Evolutionary conservation across 495 filamentous ascomycete species (phyloP).

Genomic region (Astrothelium subdiscretum): DNA sequence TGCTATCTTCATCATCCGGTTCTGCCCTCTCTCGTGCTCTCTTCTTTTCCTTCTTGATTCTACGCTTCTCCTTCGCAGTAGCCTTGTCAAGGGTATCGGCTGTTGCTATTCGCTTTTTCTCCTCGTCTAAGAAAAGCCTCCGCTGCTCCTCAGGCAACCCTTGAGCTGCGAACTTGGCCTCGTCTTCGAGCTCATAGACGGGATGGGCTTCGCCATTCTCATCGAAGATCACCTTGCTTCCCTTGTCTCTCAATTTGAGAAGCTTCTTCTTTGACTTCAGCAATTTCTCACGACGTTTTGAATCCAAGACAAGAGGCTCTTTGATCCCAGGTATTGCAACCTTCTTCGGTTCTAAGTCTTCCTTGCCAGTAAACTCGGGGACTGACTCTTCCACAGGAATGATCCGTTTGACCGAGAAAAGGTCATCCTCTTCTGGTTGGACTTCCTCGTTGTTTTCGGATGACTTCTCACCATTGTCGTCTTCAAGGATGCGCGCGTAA

Average conservation of each 20-base stretch:
- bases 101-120: conserved; percentile 56
- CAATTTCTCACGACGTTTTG: conserved; percentile 83
- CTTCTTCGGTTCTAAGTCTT: conserved; percentile 23
- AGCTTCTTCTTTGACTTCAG: conserved; percentile 77
- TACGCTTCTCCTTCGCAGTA: conserved; percentile 62
- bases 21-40: conserved; percentile 61
- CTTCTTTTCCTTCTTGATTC: conserved; percentile 77
- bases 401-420: conserved; percentile 80
- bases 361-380: conserved; percentile 20
- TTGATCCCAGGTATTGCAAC: conserved; percentile 35
- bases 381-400: conserved; percentile 39
- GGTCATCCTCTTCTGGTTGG: conserved; percentile 54
- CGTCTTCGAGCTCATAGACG: conserved; percentile 76
- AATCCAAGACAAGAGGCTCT: conserved; percentile 70
- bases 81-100: conserved; percentile 77
- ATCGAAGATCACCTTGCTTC: conserved; percentile 78
- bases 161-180: conserved; percentile 60
- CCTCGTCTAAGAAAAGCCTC: conserved; percentile 60
- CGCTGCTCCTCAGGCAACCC: conserved; percentile 67
- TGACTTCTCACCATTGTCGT: conserved; percentile 35
- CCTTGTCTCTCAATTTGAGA: conserved; percentile 73
- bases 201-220: conserved; percentile 78
- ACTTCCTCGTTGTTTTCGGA: conserved; percentile 23
- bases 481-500: conserved; percentile 73
- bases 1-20: conserved; percentile 32